Base-by-base conservation (phyloP, 257 asterid species). In the Cinchona pubescens region DNA sequence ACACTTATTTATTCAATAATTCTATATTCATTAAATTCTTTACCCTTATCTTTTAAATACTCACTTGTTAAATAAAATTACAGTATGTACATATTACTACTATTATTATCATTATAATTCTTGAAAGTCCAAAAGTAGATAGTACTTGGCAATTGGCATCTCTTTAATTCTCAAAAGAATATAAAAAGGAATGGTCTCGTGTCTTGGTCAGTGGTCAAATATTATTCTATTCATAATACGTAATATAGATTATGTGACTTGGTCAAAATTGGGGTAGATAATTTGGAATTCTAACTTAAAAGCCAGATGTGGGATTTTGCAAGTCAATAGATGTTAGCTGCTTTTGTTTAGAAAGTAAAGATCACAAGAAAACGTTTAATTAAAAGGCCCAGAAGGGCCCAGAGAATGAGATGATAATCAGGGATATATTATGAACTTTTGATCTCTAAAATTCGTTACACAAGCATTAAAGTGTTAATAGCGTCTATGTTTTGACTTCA, bases 401-500 rank as follows among this genome's bases (percentile, higher is more conserved):
- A 72, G 51, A 38, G 12, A 3, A 42, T 11, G 11, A 30, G 29
- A 15, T 12, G 32, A 19, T 2, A 73, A 34, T 74, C 12, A 7
- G 34, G 10, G 19, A 46, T 61, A 21, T 12, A 69, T 18, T 19
- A 61, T 53, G 53, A 38, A 29, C 37, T 38, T 55, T 27, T n/a
- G 37, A 55, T 59, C 16, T 9, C 1, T n/a, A 35, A 29, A 78
- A 30, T 32, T 61, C 2, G 82, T 67, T 72, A 53, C 21, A 40
- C 7, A 49, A 30, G 77, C 81, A 78, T 78, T 76, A 30, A 19
- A 34, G 53, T 45, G 23, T 46, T 61, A 72, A 21, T 34, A 30
- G 6, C 21, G 30, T 49, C 27, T 53, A 8, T 23, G 40, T 48
- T 64, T 71, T 78, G 74, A 78, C 64, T 51, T 38, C 29, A 27